Base-by-base conservation (phyloP, 2,329 filamentous ascomycete species). In the Fusarium sp. region DNA sequence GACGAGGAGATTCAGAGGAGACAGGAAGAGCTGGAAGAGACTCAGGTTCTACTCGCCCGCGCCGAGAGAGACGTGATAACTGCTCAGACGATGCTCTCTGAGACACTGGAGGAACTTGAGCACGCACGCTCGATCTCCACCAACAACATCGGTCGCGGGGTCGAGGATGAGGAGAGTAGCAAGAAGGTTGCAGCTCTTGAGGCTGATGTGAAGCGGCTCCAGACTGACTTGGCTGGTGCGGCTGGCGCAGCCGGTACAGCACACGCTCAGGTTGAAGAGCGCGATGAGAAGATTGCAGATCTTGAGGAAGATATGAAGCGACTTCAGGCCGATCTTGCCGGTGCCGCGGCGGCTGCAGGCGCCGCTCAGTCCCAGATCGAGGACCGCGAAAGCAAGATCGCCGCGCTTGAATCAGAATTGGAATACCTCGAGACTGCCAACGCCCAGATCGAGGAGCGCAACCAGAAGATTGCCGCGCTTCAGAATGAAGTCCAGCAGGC, bases 1-100 rank as follows among this genome's bases (percentile, higher is more conserved):
- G 92, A 93, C 75, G 87, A 88, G 44, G 89, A 93, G 71, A 81
- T 93, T n/a, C 85, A 87, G 27, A 81, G 85, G 56, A 91, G 89
- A 75, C 84, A 87, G 62, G 86, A 88, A 17, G 88, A 92, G 74
- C 79, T 93, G 8, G 85, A 89, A 38, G 83, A 84, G 65, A 80
- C 79, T 44, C 82, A 79, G 62, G 36, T 79, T 22, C 79, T 82
- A 9, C 66, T 85, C 16, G 78, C 80, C 70, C 80, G 78, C 33
- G 82, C 82, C 7, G 83, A 85, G 64, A 80, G 80, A 66, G 82
- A 85, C 29, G 80, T 79, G 42, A 78, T 75, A 67, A 79, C 80
- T 16, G 81, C 83, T 2, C 87, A 88, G 66, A 81, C 81, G n/a
- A 84, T 89, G 81, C 84, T 90, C 8, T 83, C 85, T 0, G 81